These are phyloP conservation scores for Saturnispora quitensis DNA, from an alignment of 805 yeast genomes.

Conservation along the genomic window DNA sequence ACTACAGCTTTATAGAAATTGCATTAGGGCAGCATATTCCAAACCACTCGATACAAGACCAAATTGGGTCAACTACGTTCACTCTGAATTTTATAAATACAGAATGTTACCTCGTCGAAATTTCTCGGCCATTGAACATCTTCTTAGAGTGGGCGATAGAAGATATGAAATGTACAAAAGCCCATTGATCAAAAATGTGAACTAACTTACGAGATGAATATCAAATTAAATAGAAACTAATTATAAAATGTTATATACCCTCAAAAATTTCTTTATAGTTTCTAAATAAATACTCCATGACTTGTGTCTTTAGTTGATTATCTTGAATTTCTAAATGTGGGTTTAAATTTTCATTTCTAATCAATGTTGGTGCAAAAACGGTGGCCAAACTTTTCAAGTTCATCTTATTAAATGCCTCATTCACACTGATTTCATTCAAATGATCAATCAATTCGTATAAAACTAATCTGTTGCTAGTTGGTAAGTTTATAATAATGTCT, in stretches of 20 bases:
- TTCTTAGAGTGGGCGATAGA: constrained; percentile 66
- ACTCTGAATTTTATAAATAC: constrained; percentile 54
- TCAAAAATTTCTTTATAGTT: constrained; percentile 32
- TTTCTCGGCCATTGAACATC: constrained; percentile 77
- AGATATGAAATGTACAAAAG: constrained; percentile 64
- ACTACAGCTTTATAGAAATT: constrained; percentile 37
- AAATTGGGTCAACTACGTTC: constrained; percentile 28
- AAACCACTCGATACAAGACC: constrained; percentile 34
- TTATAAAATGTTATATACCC: constrained; percentile 6
- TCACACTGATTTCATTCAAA: constrained; percentile 47
- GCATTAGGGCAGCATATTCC: constrained; percentile 34
- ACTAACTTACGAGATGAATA: constrained; percentile 8
- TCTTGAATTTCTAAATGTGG: constrained; percentile 81
- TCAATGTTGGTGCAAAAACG: constrained; percentile 90
- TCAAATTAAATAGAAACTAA: not conserved
- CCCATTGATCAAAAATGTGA: constrained; percentile 63
- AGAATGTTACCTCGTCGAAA: constrained; percentile 59
- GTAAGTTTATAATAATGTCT: constrained; percentile 43
- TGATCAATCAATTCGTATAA: constrained; percentile 54
- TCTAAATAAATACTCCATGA: constrained; percentile 61
- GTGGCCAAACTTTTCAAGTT: constrained; percentile 72
- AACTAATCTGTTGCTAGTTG: constrained; percentile 56
- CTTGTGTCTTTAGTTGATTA: constrained; percentile 70
- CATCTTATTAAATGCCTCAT: constrained; percentile 64
- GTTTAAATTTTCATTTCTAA: constrained; percentile 50